Evolutionary conservation across 2,329 filamentous ascomycete genomes (phyloP).

Genomic region (Alternaria arbusti): DNA sequence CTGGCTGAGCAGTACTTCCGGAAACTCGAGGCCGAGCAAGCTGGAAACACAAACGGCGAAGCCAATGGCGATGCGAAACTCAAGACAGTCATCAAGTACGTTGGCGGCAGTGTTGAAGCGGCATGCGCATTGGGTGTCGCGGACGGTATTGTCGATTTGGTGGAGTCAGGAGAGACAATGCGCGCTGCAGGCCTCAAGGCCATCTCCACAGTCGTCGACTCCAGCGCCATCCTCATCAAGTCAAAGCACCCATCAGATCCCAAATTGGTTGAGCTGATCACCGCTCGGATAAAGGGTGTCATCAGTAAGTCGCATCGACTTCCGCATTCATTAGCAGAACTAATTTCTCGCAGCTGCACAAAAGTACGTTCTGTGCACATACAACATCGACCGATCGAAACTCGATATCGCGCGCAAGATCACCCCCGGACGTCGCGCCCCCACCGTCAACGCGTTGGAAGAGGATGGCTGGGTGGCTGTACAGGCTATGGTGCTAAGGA

Average conservation of each 20-base stretch:
- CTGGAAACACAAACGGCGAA: slow-evolving; percentile 44
- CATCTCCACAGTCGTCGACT: slow-evolving; percentile 91
- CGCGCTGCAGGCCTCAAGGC: slow-evolving; percentile 90
- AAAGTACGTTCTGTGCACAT: slow-evolving; percentile 92
- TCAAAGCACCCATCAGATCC: slow-evolving; percentile 82
- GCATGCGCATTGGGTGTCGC: slow-evolving; percentile 95
- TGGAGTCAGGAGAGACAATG: slow-evolving; percentile 99
- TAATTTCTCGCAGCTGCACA: slow-evolving; percentile 69
- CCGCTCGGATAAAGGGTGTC: slow-evolving; percentile 86
- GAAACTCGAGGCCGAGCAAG: slow-evolving; percentile 67
- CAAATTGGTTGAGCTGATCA: slow-evolving; percentile 81
- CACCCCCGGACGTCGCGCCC: slow-evolving; percentile 91
- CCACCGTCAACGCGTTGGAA: slow-evolving; percentile 88
- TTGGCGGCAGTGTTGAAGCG: slow-evolving; percentile 96
- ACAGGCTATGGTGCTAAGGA: slow-evolving; percentile 90
- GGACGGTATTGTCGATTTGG: slow-evolving; percentile 95
- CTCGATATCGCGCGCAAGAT: slow-evolving; percentile 74
- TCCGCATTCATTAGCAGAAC: not conserved
- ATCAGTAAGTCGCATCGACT: slow-evolving; percentile 66
- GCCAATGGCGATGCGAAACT: slow-evolving; percentile 61
- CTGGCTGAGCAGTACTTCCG: slow-evolving; percentile 85
- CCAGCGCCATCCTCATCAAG: slow-evolving; percentile 89
- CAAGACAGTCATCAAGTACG: slow-evolving; percentile 87
- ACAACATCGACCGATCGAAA: slow-evolving; percentile 80
- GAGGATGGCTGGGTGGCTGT: slow-evolving; percentile 94